Evolutionary conservation across 495 filamentous ascomycete genomes (phyloP).

Genomic region (Neurospora sp.): DNA sequence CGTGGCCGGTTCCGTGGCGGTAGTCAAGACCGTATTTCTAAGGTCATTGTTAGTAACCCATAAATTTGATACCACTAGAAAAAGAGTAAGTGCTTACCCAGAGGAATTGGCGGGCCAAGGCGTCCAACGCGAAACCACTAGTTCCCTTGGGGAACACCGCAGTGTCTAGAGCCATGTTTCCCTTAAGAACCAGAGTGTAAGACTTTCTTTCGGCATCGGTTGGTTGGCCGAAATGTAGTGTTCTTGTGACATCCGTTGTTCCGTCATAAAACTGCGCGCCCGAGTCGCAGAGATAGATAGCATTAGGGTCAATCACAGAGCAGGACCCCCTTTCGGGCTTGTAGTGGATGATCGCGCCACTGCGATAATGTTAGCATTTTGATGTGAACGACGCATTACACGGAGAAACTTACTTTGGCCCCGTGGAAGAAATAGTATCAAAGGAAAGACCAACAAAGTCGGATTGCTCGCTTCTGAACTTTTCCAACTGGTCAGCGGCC

Average conservation of each 20-base stretch:
- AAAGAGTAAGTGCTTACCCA: constrained; percentile 48
- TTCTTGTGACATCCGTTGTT: constrained; percentile 93
- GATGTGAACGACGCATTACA: background rate
- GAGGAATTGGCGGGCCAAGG: constrained; percentile 79
- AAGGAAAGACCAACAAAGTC: constrained; percentile 90
- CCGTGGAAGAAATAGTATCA: constrained; percentile 90
- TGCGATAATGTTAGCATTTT: constrained; percentile 11
- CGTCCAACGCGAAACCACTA: constrained; percentile 83
- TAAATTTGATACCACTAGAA: background rate
- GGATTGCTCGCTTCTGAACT: constrained; percentile 68
- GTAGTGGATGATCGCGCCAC: constrained; percentile 93
- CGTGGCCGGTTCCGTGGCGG: constrained; percentile 93
- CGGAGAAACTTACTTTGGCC: constrained; percentile 52
- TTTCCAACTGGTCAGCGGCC: constrained; percentile 82
- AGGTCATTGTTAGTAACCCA: constrained; percentile 1
- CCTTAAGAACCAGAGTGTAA: constrained; percentile 93
- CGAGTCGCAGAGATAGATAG: constrained; percentile 93
- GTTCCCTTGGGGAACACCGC: constrained; percentile 93
- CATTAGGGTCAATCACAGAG: constrained; percentile 72
- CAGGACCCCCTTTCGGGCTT: constrained; percentile 80
- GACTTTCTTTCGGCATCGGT: constrained; percentile 79
- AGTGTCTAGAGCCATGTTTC: constrained; percentile 82
- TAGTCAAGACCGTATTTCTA: constrained; percentile 82
- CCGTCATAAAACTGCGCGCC: constrained; percentile 93
- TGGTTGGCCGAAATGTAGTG: constrained; percentile 82